phyloP scores from a whole-genome alignment of 108 stramenopile genomes.

The Skeletonema marinoi region DNA sequence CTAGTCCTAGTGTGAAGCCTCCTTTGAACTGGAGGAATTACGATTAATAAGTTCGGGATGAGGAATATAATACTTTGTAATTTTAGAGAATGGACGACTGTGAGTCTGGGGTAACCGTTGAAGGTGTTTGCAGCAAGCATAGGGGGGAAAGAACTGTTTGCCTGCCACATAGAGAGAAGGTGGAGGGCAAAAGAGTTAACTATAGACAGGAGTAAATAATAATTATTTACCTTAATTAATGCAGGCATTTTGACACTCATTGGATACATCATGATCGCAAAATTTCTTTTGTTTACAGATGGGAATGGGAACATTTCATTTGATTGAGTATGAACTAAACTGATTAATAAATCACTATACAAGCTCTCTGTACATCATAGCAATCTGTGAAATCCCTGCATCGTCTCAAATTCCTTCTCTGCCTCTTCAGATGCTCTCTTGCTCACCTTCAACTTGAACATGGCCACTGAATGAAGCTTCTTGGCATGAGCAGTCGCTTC shows the following conservation, averaged over 20 bases:
- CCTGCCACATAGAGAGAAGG: not conserved
- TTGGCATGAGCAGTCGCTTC: constrained; percentile 37
- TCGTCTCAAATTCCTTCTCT: constrained; percentile 16
- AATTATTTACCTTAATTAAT: not conserved
- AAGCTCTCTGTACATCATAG: not conserved
- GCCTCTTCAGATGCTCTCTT: constrained; percentile 48
- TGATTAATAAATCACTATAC: not conserved
- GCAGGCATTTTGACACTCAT: not conserved
- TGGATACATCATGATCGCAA: no score
- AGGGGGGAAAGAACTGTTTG: not conserved
- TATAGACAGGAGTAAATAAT: not conserved
- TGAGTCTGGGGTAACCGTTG: not conserved
- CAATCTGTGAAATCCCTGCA: not conserved
- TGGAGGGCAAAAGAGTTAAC: not conserved
- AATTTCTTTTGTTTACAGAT: no score
- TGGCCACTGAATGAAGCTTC: constrained; percentile 28
- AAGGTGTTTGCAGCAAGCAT: not conserved
- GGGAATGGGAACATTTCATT: not conserved
- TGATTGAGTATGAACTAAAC: not conserved
- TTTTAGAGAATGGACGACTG: not conserved
- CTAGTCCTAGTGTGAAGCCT: constrained; percentile 33
- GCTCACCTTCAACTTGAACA: constrained; percentile 49
- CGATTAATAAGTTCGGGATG: constrained; percentile 5
- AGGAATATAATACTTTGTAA: not conserved
- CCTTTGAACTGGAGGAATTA: constrained; percentile 48